A percentile compares a stretch with the other conserved stretches of the same genome.
These are phyloP conservation scores for Vaccinium darrowii DNA, from an alignment of 148 eudicot genomes.

Conservation along the genomic window DNA sequence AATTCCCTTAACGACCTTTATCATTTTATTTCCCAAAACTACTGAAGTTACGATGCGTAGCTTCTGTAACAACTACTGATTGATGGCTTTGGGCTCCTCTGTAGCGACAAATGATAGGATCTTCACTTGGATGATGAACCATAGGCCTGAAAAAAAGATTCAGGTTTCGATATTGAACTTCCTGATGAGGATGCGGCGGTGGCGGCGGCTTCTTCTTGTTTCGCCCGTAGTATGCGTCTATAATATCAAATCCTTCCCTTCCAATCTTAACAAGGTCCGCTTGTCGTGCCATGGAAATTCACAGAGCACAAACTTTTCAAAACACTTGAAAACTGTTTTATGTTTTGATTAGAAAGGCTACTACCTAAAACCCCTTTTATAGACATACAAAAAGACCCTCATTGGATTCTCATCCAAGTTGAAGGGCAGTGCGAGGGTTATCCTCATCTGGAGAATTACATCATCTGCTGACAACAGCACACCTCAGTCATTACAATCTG, in stretches of 20 bases:
- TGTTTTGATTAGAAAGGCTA: background rate
- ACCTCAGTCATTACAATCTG: background rate
- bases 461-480: background rate
- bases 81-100: background rate
- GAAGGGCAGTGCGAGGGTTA: background rate
- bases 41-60: background rate
- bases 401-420: background rate
- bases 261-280: background rate
- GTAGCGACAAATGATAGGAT: background rate
- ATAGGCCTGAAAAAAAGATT: background rate
- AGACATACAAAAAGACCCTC: background rate
- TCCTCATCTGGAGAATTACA: background rate
- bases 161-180: background rate
- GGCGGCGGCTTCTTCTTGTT: background rate
- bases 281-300: conserved; percentile 8
- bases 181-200: background rate
- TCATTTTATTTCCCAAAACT: background rate
- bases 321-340: background rate
- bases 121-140: background rate
- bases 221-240: background rate
- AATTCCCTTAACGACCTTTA: too few relatives aligned
- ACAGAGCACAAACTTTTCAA: background rate
- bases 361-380: conserved; percentile 2
- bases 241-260: background rate
- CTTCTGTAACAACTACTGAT: background rate